Evolutionary conservation across 306 rosid species (phyloP).

Genomic region (Medicago arabica): DNA sequence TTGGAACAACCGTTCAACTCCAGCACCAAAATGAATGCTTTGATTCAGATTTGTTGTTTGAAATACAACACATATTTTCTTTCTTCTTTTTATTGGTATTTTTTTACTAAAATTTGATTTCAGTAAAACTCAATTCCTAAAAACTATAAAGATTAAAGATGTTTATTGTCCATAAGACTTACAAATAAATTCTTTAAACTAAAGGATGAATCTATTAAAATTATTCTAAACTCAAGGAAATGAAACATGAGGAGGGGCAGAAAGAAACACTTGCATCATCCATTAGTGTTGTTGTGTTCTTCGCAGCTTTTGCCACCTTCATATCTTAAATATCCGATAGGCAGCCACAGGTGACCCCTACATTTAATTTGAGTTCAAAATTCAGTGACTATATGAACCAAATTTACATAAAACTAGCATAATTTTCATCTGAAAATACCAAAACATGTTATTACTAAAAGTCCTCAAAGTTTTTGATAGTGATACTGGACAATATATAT

Average conservation of each 20-base stretch:
- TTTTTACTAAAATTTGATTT: too few relatives aligned
- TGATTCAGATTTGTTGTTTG: too few relatives aligned
- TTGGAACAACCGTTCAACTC: too few relatives aligned
- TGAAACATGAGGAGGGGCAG: constrained; percentile 30
- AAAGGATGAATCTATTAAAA: constrained; percentile 17
- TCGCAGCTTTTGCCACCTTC: constrained; percentile 15
- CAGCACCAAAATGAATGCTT: too few relatives aligned
- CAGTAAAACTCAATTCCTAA: neutral
- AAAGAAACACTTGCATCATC: constrained; percentile 2
- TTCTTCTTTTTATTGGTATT: too few relatives aligned
- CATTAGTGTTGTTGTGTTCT: constrained; percentile 5
- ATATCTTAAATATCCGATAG: constrained; percentile 47
- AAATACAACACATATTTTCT: too few relatives aligned
- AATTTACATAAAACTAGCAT: neutral
- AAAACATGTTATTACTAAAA: neutral
- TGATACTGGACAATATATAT: neutral
- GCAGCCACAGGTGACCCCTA: constrained; percentile 55
- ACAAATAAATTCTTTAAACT: neutral
- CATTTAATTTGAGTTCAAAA: constrained; percentile 8
- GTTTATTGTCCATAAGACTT: neutral
- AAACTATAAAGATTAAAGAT: constrained; percentile 1
- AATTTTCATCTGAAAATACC: neutral
- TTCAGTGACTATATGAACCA: neutral
- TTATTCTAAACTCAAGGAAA: constrained; percentile 22
- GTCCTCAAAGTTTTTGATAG: neutral